These are phyloP conservation scores for Pseudocercospora musae DNA, from an alignment of 2,329 filamentous ascomycete species.

Conservation along the genomic window DNA sequence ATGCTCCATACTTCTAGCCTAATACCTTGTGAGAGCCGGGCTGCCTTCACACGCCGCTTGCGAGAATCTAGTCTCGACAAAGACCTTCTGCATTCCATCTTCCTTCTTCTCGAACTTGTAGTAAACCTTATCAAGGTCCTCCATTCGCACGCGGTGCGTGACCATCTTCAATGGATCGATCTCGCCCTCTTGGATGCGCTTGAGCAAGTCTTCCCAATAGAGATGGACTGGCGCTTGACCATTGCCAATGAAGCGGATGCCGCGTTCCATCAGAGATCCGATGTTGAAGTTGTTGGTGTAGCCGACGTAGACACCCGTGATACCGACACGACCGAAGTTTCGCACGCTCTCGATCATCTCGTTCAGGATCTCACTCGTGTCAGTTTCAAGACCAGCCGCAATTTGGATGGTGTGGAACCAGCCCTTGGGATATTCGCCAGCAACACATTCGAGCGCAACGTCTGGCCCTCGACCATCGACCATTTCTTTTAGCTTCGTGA, in stretches of 20 bases:
- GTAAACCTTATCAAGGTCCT: conserved; percentile 52
- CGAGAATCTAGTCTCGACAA: conserved; percentile 59
- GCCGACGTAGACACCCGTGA: conserved; percentile 69
- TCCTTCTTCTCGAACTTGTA: conserved; percentile 66
- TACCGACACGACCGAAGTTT: conserved; percentile 69
- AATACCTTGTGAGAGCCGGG: conserved; percentile 51
- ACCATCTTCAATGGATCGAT: conserved; percentile 79
- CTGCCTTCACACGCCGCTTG: conserved; percentile 49
- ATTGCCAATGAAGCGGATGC: conserved; percentile 72
- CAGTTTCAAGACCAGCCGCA: conserved; percentile 69
- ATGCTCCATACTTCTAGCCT: background rate
- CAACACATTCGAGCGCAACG: conserved; percentile 65
- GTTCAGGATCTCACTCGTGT: conserved; percentile 77
- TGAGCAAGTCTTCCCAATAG: conserved; percentile 77
- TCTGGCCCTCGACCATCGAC: conserved; percentile 68
- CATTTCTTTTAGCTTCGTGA: conserved; percentile 69
- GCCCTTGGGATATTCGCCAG: conserved; percentile 61
- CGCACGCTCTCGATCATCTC: conserved; percentile 74
- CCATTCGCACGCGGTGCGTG: conserved; percentile 64
- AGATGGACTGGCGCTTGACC: conserved; percentile 72
- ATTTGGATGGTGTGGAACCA: conserved; percentile 61
- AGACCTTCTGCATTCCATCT: conserved; percentile 79
- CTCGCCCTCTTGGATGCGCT: conserved; percentile 62
- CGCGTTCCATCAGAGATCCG: conserved; percentile 79
- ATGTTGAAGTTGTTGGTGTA: conserved; percentile 80